Evolutionary conservation across 2,329 filamentous ascomycete genomes (phyloP).

Genomic region (Colletotrichum sp.): DNA sequence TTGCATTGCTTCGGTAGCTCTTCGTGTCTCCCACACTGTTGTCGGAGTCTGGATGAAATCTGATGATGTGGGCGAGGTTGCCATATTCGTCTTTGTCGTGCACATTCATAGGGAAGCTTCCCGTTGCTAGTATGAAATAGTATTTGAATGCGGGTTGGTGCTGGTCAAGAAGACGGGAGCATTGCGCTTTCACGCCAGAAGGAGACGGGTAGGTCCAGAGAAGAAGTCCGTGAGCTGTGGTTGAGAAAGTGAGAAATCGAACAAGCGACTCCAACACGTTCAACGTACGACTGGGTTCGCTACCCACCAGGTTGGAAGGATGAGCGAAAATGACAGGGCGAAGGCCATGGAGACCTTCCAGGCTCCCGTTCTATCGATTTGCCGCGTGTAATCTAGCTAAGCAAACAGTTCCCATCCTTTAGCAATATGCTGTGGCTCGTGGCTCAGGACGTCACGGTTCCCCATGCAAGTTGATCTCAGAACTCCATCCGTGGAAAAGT

Average conservation of each 20-base stretch:
- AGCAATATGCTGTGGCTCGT: not conserved
- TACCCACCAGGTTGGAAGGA: not conserved
- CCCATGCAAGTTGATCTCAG: not conserved
- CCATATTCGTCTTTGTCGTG: not conserved
- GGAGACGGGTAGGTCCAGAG: not conserved
- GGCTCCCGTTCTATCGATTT: not conserved
- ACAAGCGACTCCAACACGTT: not conserved
- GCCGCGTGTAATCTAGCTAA: not conserved
- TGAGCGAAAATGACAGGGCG: not conserved
- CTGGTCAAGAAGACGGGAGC: not conserved
- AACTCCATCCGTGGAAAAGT: not conserved
- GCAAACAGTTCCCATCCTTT: not conserved
- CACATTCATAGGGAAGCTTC: not conserved
- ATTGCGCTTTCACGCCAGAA: not conserved
- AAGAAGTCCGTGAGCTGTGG: not conserved
- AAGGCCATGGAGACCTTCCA: not conserved
- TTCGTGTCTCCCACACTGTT: slow-evolving; percentile 7
- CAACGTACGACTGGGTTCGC: not conserved
- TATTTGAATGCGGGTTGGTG: not conserved
- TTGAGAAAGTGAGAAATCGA: not conserved
- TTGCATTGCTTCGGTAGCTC: not conserved
- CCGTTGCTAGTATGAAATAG: not conserved
- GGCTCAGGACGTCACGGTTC: not conserved
- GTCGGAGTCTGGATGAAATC: not conserved
- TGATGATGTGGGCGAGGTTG: not conserved